Evolutionary conservation across 176 grass and related monocot genomes (phyloP).

Genomic region (Poa pratensis): DNA sequence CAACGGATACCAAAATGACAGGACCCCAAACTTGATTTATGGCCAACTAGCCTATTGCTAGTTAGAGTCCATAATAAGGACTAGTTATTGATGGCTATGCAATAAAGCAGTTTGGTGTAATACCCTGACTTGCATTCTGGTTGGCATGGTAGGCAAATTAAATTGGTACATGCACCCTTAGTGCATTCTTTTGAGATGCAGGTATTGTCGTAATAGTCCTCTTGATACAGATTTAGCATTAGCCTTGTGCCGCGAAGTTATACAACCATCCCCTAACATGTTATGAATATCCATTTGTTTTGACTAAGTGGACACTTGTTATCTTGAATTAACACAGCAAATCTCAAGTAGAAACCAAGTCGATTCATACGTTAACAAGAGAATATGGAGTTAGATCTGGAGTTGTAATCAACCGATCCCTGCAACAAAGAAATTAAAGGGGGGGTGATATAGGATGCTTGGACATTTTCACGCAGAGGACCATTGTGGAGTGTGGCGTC

Average conservation of each 20-base stretch:
- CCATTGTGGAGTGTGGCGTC: constrained; percentile 61
- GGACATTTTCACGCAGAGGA: constrained; percentile 50
- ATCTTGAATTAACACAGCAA: constrained; percentile 15
- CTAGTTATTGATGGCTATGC: constrained; percentile 22
- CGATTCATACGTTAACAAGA: background rate
- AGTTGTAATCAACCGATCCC: constrained; percentile 41
- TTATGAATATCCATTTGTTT: constrained; percentile 29
- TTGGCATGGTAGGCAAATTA: constrained; percentile 36
- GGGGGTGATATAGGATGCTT: constrained; percentile 27
- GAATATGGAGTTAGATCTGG: constrained; percentile 36
- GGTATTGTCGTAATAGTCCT: background rate
- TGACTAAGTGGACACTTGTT: background rate
- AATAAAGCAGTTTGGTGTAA: constrained; percentile 50
- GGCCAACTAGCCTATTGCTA: constrained; percentile 35
- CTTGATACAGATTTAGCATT: background rate
- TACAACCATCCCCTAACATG: background rate
- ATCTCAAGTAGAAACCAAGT: constrained; percentile 7
- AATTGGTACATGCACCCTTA: constrained; percentile 18
- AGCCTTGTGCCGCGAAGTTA: constrained; percentile 13
- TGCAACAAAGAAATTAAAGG: constrained; percentile 39
- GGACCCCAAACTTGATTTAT: constrained; percentile 31
- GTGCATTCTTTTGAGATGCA: background rate
- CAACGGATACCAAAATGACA: constrained; percentile 31
- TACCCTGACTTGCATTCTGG: constrained; percentile 25
- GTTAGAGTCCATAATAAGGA: constrained; percentile 23